These are phyloP conservation scores for Vanrija pseudolonga DNA, from an alignment of 1,284 basidiomycete species.

Conservation along the genomic window DNA sequence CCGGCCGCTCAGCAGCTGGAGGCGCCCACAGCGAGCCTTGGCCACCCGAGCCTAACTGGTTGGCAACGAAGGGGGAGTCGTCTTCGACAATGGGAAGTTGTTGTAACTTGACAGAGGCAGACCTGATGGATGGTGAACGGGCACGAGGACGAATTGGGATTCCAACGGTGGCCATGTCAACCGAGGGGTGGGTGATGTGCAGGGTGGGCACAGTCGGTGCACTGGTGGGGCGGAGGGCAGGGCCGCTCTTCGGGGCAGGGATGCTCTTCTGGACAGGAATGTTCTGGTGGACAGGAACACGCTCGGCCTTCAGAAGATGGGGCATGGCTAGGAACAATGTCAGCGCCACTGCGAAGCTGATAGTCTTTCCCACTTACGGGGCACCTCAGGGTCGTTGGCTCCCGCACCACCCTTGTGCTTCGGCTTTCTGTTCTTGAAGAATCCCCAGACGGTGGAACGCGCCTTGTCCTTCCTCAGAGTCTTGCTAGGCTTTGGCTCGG, in stretches of 20 bases:
- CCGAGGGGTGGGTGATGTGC: constrained; percentile 24
- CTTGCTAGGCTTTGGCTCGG: constrained; percentile 1
- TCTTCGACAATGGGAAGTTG: too few relatives aligned
- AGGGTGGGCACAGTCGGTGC: constrained; percentile 8
- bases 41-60: too few relatives aligned
- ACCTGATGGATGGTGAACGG: too few relatives aligned
- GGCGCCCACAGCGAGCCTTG: too few relatives aligned
- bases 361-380: neutral
- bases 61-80: too few relatives aligned
- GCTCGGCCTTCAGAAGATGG: too few relatives aligned
- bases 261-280: neutral
- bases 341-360: neutral
- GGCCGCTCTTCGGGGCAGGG: neutral
- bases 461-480: constrained; percentile 32
- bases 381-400: neutral
- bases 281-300: too few relatives aligned
- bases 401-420: constrained; percentile 22
- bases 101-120: too few relatives aligned
- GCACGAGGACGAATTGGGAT: too few relatives aligned
- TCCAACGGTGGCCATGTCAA: neutral
- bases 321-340: too few relatives aligned
- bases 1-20: too few relatives aligned
- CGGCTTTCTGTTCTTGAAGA: constrained; percentile 23
- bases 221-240: neutral
- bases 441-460: constrained; percentile 37